Percentiles rank a stretch among this genome's conserved stretches.
These are phyloP conservation scores for Ziziphus jujuba DNA, from an alignment of 306 rosid species.

Conservation along the genomic window DNA sequence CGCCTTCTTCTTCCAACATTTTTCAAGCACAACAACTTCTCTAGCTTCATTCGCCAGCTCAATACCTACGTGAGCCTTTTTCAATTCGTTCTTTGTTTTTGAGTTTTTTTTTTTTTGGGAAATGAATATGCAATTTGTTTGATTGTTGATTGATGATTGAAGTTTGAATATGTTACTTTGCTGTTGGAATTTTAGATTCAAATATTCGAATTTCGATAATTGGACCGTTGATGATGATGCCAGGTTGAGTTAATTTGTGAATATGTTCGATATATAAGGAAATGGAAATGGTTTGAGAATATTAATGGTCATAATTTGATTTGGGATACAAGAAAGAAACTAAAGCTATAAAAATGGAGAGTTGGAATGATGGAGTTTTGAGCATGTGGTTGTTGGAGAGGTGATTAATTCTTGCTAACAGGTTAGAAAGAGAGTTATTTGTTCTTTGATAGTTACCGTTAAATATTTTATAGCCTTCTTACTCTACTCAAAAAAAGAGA, in stretches of 20 bases:
- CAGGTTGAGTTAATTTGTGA: not conserved
- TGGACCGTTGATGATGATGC: not conserved
- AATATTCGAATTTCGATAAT: not conserved
- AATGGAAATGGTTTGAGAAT: not conserved
- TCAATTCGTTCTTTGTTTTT: not conserved
- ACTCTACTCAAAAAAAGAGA: too few relatives aligned
- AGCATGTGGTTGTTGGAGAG: too few relatives aligned
- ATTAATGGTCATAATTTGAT: not conserved
- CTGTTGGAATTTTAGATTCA: not conserved
- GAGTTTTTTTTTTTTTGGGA: not conserved
- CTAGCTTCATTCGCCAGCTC: constrained; percentile 98
- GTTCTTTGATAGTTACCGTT: too few relatives aligned
- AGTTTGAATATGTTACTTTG: not conserved
- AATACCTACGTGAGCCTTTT: constrained; percentile 74
- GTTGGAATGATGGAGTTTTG: not conserved
- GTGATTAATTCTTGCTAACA: too few relatives aligned
- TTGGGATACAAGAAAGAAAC: not conserved
- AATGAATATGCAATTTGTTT: not conserved
- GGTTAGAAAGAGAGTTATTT: too few relatives aligned
- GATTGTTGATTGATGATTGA: not conserved
- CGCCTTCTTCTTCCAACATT: constrained; percentile 78
- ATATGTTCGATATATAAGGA: not conserved
- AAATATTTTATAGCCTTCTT: too few relatives aligned
- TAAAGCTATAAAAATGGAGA: not conserved
- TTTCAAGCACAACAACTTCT: constrained; percentile 96